Conservation (phyloP, 2,329 filamentous ascomycete species). For the Tolypocladium tundrense region DNA sequence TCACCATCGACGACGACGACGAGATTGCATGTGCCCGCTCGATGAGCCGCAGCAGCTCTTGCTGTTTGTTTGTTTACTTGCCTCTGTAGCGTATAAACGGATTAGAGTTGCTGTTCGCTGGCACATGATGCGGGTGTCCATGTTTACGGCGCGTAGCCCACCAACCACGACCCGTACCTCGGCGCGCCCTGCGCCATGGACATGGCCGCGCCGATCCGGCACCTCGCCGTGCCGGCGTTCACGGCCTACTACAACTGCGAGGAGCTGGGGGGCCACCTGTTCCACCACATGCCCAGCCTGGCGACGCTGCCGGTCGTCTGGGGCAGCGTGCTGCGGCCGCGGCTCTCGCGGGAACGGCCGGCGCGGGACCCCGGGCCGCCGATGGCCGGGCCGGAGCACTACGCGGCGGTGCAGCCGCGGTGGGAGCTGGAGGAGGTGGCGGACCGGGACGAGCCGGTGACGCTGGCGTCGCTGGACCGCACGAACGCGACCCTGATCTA, state of each 20-base stretch:
- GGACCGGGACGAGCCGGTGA: constrained; percentile 6
- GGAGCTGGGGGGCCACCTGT: constrained; percentile 3
- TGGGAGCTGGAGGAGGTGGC: constrained; percentile 2
- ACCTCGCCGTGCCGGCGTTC: constrained; percentile 15
- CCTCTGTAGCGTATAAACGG: neutral
- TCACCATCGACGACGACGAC: too few relatives aligned
- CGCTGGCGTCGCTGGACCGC: constrained; percentile 5
- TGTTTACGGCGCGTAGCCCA: neutral
- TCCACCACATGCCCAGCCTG: constrained; percentile 9
- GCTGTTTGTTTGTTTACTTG: too few relatives aligned
- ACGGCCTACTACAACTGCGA: constrained; percentile 14
- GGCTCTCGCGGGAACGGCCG: neutral
- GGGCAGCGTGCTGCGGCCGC: constrained; percentile 9
- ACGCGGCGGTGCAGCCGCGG: constrained; percentile 5
- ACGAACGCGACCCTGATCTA: neutral
- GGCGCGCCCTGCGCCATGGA: neutral
- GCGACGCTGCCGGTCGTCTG: constrained; percentile 12
- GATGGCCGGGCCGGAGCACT: neutral
- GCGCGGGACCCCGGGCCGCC: too few relatives aligned
- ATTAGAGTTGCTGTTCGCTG: neutral
- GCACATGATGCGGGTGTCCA: too few relatives aligned
- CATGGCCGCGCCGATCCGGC: constrained; percentile 5
- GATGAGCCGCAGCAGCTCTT: too few relatives aligned
- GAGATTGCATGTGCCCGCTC: too few relatives aligned
- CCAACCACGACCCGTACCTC: neutral